These are phyloP conservation scores for Boechera stricta DNA, from an alignment of 345 rosid species.

Conservation along the genomic window DNA sequence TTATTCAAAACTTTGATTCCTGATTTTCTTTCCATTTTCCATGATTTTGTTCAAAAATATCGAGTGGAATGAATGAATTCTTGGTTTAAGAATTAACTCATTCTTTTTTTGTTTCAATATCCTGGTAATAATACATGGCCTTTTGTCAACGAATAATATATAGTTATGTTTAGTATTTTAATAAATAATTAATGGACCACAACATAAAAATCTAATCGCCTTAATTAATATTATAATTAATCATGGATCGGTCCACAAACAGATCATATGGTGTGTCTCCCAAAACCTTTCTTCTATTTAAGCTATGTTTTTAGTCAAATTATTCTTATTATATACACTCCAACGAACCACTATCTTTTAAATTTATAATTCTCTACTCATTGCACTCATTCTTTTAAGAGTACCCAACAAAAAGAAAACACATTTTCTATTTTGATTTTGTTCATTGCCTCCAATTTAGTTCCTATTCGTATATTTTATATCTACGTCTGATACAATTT, in stretches of 20 bases:
- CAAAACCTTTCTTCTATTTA: slow-evolving; percentile 26
- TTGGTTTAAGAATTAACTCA: too few species aligned
- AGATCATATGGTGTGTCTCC: slow-evolving; percentile 42
- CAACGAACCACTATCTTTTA: slow-evolving; percentile 6
- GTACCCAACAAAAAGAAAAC: background rate
- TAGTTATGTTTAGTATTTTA: background rate
- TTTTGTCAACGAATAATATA: background rate
- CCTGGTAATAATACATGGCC: background rate
- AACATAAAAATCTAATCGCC: background rate
- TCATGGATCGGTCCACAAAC: slow-evolving; percentile 32
- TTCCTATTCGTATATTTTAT: background rate
- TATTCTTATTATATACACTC: slow-evolving; percentile 40
- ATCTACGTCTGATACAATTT: background rate
- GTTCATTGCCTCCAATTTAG: background rate
- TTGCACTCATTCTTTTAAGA: slow-evolving; percentile 15
- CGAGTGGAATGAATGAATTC: too few species aligned
- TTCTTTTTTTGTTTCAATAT: too few species aligned
- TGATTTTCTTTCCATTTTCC: too few species aligned
- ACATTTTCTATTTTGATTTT: background rate
- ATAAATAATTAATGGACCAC: background rate
- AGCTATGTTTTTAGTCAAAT: slow-evolving; percentile 21
- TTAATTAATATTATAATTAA: background rate
- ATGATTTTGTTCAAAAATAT: too few species aligned
- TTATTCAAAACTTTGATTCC: too few species aligned
- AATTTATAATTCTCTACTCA: background rate